Evolutionary conservation across 352 stramenopile species (phyloP), one percentile per base, ranked within the genome.

Genomic region (Globisporangium okanoganense): DNA sequence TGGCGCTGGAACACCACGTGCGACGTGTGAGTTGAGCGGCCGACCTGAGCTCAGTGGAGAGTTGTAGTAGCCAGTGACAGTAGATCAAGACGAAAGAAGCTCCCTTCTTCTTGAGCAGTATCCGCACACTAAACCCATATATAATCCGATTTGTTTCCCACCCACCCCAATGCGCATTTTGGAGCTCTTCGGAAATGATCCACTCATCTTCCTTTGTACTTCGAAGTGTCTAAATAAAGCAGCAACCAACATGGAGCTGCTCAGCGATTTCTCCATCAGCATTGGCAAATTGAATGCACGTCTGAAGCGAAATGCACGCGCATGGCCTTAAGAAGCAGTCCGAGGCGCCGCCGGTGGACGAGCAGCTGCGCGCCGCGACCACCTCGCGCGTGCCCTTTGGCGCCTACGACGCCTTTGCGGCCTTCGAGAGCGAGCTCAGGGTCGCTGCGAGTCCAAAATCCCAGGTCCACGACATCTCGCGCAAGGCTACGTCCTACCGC

Each of bases 1-100:
- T 95, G 85, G 85, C 85, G 85, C 51, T 91, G 79, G 79, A 85
- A 92, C 61, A 92, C 79, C 25, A 73, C 85, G 45, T 94, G 85
- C 62, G 75, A 92, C 33, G 75, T 78, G 60, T 92, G 71, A 72
- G 38, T n/a, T n/a, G n/a, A n/a, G n/a, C n/a, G n/a, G n/a, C n/a
- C 13, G 6, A 22, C 3, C 3, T 6, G 20, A 20, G 45, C 36
- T 25, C 25, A 54, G 25, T 12, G n/a, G 33, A 25, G 5, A 33
- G 29, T 33, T 33, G 29, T 33, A 3, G 29, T 33, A 33, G 29
- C 29, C 40, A 45, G 5, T 18, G n/a, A 22, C 40, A 45, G 40
- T 45, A 45, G 40, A 45, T 20, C 40, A 9, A 45, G 40, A 49
- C n/a, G n/a, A 6, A n/a, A 49, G 43, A 14, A 14, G 40, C 40